A percentile compares a stretch with the other conserved stretches of the same genome.
Evolutionary conservation across 352 stramenopile genomes (phyloP).

Genomic region (Globisporangium nodosum): DNA sequence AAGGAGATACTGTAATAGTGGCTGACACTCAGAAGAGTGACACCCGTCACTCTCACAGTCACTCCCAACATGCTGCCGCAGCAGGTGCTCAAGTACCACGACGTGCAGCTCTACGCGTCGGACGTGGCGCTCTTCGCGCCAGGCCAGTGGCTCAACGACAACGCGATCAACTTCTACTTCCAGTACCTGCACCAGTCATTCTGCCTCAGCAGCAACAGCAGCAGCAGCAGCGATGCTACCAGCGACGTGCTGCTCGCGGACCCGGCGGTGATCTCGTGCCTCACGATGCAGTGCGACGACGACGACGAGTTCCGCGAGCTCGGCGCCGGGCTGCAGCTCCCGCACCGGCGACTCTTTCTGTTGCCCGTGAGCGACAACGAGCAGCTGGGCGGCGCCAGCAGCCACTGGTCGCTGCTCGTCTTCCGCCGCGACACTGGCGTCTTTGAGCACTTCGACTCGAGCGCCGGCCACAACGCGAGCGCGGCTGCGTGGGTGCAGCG

Average conservation of each 20-base stretch:
- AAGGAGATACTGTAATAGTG: neutral
- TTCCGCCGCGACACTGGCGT: slow-evolving; percentile 18
- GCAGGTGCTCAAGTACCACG: slow-evolving; percentile 73
- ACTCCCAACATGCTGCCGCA: slow-evolving; percentile 17
- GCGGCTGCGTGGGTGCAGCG: slow-evolving; percentile 34
- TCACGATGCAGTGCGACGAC: slow-evolving; percentile 81
- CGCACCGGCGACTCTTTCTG: slow-evolving; percentile 35
- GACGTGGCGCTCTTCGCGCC: slow-evolving; percentile 65
- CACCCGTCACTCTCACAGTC: neutral
- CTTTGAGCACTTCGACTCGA: slow-evolving; percentile 77
- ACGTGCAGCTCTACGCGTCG: slow-evolving; percentile 77
- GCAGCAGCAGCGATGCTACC: neutral
- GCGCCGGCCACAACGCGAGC: slow-evolving; percentile 43
- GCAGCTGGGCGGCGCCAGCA: slow-evolving; percentile 43
- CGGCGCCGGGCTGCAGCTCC: slow-evolving; percentile 34
- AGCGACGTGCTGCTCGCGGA: slow-evolving; percentile 60
- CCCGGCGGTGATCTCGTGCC: slow-evolving; percentile 70
- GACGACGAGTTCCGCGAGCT: slow-evolving; percentile 70
- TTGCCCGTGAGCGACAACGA: slow-evolving; percentile 73
- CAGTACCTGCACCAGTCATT: slow-evolving; percentile 50
- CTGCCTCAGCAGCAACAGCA: slow-evolving; percentile 5
- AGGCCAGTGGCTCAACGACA: slow-evolving; percentile 79
- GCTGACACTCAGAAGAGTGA: neutral
- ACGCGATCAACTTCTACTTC: slow-evolving; percentile 81
- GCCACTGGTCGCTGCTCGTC: slow-evolving; percentile 75